These are phyloP conservation scores for Danielia oregonensis DNA, from an alignment of 805 yeast species.

Conservation along the genomic window DNA sequence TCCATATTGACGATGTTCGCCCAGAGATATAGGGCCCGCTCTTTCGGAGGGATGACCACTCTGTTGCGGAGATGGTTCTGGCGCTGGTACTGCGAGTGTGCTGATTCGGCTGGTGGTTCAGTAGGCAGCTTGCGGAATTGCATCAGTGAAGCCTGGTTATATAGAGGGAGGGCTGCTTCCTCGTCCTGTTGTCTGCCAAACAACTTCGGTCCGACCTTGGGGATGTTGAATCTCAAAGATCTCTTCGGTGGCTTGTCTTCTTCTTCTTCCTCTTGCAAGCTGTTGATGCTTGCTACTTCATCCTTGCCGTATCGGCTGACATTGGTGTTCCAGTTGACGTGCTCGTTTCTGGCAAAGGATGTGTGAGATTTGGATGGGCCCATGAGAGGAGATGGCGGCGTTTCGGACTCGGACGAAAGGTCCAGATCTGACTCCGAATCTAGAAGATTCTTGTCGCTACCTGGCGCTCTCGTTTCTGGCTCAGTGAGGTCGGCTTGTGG, in stretches of 20 bases:
- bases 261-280: not conserved
- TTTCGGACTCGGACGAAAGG: conserved; percentile 21
- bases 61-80: conserved; percentile 3
- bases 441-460: conserved; percentile 17
- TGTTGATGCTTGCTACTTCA: not conserved
- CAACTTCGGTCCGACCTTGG: conserved; percentile 2
- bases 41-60: conserved; percentile 43
- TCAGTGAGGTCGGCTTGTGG: not conserved
- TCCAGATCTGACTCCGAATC: conserved; percentile 36
- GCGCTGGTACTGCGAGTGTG: conserved; percentile 4
- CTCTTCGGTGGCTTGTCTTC: not conserved
- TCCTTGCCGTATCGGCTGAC: not conserved
- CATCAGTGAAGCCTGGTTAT: not conserved
- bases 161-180: conserved; percentile 5
- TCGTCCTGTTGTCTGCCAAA: not conserved
- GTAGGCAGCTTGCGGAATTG: not conserved
- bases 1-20: conserved; percentile 93
- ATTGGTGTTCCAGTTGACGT: not conserved
- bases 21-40: conserved; percentile 92
- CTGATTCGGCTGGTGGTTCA: not conserved
- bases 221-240: conserved; percentile 11
- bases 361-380: not conserved
- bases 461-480: not conserved
- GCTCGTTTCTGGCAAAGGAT: not conserved
- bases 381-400: conserved; percentile 16